phyloP scores from a whole-genome alignment of 768 basidiomycete species.

The Leccinellum albellum region DNA sequence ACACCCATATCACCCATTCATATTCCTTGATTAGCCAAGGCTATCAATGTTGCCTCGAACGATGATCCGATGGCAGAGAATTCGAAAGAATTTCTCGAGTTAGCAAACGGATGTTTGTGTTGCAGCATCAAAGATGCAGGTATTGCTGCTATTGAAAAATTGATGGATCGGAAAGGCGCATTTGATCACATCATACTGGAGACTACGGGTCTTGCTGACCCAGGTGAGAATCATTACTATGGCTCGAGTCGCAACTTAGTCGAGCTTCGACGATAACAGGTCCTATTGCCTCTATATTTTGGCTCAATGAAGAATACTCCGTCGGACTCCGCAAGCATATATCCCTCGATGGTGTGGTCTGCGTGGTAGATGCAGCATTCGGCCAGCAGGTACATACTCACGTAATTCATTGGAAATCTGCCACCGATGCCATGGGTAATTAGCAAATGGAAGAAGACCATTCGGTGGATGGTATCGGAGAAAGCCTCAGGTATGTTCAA shows the following conservation, averaged over 20 bases:
- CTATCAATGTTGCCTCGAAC: slow-evolving; percentile 74
- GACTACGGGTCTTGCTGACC: slow-evolving; percentile 94
- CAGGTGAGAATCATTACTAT: slow-evolving; percentile 47
- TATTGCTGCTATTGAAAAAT: slow-evolving; percentile 87
- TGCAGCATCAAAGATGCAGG: slow-evolving; percentile 96
- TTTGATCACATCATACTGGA: slow-evolving; percentile 97
- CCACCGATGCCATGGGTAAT: not conserved
- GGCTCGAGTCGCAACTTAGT: not conserved
- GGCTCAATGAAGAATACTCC: slow-evolving; percentile 82
- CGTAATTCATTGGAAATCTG: slow-evolving; percentile 30
- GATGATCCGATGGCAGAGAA: slow-evolving; percentile 59
- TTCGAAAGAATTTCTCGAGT: slow-evolving; percentile 84
- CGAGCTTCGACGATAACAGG: slow-evolving; percentile 37
- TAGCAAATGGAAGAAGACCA: slow-evolving; percentile 88
- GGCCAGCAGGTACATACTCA: slow-evolving; percentile 48
- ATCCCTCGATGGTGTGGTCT: slow-evolving; percentile 82
- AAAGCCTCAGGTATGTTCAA: slow-evolving; percentile 67
- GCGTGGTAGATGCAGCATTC: slow-evolving; percentile 88
- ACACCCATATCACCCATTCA: not conserved
- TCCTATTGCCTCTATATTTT: slow-evolving; percentile 85
- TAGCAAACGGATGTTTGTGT: slow-evolving; percentile 96
- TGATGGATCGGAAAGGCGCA: slow-evolving; percentile 80
- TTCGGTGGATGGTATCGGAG: slow-evolving; percentile 60
- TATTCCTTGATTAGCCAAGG: slow-evolving; percentile 54
- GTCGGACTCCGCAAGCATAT: slow-evolving; percentile 67